Conservation (phyloP, 352 stramenopile species). For the Pythium coloratum region DNA sequence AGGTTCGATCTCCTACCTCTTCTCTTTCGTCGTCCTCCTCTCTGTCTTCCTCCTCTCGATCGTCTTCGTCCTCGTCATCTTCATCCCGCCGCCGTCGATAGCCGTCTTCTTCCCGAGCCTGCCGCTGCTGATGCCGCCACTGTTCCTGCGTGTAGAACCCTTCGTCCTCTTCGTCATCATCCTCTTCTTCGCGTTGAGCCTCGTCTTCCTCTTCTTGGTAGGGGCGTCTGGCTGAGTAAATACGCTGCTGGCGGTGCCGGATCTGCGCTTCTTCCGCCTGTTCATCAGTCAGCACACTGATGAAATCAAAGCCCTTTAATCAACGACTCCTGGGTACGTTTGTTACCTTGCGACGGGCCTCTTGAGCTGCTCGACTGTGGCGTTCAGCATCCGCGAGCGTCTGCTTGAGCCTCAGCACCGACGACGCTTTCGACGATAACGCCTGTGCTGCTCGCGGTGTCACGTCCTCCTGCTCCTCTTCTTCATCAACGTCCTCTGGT, state of each 20-base stretch:
- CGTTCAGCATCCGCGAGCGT: constrained; percentile 45
- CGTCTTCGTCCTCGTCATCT: background rate
- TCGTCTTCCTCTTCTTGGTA: constrained; percentile 21
- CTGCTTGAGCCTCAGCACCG: constrained; percentile 45
- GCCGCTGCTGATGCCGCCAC: constrained; percentile 28
- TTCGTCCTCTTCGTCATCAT: constrained; percentile 32
- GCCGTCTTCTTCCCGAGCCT: constrained; percentile 5
- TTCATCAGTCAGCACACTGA: background rate
- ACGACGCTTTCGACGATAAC: constrained; percentile 17
- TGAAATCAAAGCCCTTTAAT: background rate
- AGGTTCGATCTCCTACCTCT: background rate
- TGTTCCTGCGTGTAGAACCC: constrained; percentile 36
- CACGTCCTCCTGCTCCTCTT: constrained; percentile 14
- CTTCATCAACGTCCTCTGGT: constrained; percentile 19
- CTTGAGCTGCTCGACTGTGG: constrained; percentile 33
- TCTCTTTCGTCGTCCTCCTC: background rate
- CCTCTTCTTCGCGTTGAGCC: constrained; percentile 6
- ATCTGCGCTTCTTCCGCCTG: constrained; percentile 24
- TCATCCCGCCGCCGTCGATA: constrained; percentile 13
- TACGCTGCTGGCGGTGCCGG: constrained; percentile 3
- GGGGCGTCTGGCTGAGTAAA: background rate
- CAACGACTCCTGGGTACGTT: background rate
- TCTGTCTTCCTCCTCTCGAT: background rate
- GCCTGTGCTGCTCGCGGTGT: constrained; percentile 25
- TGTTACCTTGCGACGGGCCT: constrained; percentile 40